Conservation (phyloP, 345 rosid species). For the Euphorbia peplus region DNA sequence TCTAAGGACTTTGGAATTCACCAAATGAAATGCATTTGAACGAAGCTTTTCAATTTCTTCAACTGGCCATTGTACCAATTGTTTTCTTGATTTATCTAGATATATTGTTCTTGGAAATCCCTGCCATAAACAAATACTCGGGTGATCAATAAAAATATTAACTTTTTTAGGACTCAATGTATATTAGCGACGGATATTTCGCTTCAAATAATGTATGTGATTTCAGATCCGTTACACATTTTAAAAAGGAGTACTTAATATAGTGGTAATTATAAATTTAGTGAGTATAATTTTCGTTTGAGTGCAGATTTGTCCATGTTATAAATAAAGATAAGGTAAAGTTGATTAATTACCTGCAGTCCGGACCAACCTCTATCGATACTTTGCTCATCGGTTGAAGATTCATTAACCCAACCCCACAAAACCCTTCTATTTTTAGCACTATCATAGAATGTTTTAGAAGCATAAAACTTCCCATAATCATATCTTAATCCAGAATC, state of each 20-base stretch:
- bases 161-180: too few relatives aligned
- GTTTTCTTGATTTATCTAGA: conserved; percentile 52
- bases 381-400: conserved; percentile 36
- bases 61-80: conserved; percentile 70
- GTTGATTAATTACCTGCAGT: conserved; percentile 51
- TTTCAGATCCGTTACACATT: too few relatives aligned
- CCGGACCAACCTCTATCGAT: conserved; percentile 67
- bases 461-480: conserved; percentile 78
- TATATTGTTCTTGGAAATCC: conserved; percentile 59
- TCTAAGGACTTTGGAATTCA: conserved; percentile 29
- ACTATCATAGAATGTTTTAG: conserved; percentile 67
- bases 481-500: conserved; percentile 50
- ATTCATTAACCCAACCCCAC: conserved; percentile 77
- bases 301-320: too few relatives aligned
- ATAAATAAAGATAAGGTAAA: too few relatives aligned
- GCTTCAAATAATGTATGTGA: too few relatives aligned
- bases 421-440: conserved; percentile 44
- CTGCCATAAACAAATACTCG: conserved; percentile 29
- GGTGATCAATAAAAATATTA: neutral
- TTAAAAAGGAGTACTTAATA: too few relatives aligned
- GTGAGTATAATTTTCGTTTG: too few relatives aligned
- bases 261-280: too few relatives aligned
- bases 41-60: conserved; percentile 55
- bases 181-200: too few relatives aligned
- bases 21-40: conserved; percentile 28